A percentile compares a stretch with the other conserved stretches of the same genome.
These are phyloP conservation scores for Mychonastes homosphaera DNA, from an alignment of 139 green algal species.

Conservation along the genomic window DNA sequence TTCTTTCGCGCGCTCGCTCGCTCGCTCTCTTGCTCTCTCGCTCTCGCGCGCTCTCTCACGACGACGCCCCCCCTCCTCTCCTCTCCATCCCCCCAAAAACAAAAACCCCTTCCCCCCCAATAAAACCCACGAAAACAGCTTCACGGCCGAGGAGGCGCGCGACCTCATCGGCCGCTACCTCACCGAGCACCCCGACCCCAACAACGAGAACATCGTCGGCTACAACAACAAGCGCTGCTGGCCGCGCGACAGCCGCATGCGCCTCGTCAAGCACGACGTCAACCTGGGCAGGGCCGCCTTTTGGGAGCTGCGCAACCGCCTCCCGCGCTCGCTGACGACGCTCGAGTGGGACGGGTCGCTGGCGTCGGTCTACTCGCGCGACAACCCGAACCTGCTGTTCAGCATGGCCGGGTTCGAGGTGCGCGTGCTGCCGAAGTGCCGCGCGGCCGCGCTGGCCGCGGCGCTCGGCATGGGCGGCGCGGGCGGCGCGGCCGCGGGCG, in stretches of 20 bases:
- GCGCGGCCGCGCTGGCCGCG: constrained; percentile 70
- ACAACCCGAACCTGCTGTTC: constrained; percentile 99
- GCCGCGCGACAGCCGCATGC: constrained; percentile 96
- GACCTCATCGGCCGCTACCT: constrained; percentile 95
- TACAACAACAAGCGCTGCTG: constrained; percentile 99
- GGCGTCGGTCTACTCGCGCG: constrained; percentile 85
- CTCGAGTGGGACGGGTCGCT: constrained; percentile 97
- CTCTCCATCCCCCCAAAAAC: too few species aligned
- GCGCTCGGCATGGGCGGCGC: too few species aligned
- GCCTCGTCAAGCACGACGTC: constrained; percentile 99
- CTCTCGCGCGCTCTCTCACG: too few species aligned
- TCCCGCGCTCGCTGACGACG: constrained; percentile 84
- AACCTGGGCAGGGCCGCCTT: constrained; percentile 95
- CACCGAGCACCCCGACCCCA: constrained; percentile 98
- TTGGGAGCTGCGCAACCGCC: constrained; percentile 93
- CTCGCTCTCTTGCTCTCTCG: too few species aligned
- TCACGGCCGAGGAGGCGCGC: constrained; percentile 87
- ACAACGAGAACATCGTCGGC: constrained; percentile 99
- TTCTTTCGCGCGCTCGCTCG: too few species aligned
- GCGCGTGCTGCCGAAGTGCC: constrained; percentile 91
- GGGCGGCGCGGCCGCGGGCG: too few species aligned
- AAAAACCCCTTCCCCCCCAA: too few species aligned
- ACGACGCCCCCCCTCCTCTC: too few species aligned
- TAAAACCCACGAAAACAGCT: constrained; percentile 45
- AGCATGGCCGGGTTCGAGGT: constrained; percentile 97